phyloP scores from a whole-genome alignment of 176 grass and related monocot species.

The Aegilops tauschii region DNA sequence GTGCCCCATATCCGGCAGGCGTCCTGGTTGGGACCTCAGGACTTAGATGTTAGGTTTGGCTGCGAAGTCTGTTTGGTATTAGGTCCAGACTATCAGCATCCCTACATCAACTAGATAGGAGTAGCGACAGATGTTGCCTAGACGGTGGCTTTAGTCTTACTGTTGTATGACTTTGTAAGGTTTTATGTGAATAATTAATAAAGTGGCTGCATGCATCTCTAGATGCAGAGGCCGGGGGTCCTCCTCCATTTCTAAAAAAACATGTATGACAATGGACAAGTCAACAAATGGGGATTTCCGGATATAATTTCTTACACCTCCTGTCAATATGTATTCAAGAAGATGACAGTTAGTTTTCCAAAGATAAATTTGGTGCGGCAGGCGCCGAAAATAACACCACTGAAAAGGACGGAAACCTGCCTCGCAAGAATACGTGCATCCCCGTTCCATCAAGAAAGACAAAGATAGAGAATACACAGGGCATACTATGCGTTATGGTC shows the following conservation, averaged over 20 bases:
- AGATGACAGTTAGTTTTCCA: neutral
- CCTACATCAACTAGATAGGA: too few species aligned
- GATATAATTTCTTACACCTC: neutral
- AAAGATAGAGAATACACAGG: conserved; percentile 7
- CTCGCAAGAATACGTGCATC: neutral
- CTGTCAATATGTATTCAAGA: neutral
- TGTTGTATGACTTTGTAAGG: too few species aligned
- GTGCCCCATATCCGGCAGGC: too few species aligned
- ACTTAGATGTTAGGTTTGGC: too few species aligned
- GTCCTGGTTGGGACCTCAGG: too few species aligned
- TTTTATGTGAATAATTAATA: too few species aligned
- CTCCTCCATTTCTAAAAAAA: neutral
- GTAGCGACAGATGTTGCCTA: too few species aligned
- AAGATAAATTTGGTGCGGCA: neutral
- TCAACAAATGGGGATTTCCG: neutral
- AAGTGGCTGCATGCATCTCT: too few species aligned
- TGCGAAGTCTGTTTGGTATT: too few species aligned
- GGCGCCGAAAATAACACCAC: conserved; percentile 1
- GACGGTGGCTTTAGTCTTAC: too few species aligned
- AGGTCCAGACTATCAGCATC: too few species aligned
- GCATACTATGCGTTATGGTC: neutral
- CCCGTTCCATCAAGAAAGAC: neutral
- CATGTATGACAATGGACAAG: neutral
- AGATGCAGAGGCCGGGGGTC: too few species aligned
- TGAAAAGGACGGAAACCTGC: conserved; percentile 16